Base-by-base conservation (phyloP, 768 basidiomycete species). In the Lactarius trivialis region DNA sequence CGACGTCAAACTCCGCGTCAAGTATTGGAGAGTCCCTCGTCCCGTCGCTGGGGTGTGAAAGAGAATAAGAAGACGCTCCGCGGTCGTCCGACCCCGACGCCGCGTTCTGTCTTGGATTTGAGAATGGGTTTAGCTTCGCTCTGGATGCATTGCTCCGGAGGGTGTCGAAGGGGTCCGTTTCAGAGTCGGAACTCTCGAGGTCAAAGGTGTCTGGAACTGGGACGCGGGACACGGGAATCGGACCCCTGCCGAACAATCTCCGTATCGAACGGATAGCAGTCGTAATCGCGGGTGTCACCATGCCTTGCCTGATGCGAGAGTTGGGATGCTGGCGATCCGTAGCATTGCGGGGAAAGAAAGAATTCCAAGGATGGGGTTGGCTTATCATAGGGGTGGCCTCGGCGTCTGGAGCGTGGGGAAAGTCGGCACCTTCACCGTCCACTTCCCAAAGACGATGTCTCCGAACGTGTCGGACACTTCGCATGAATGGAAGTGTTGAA, bases 361-460 rank as follows among this genome's bases (percentile, higher is more conserved):
- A 56, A 28, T 52, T 15, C 58, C 54, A 60, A 5, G 30, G 48
- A 41, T 21, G 32, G 37, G 39, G 17, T 8, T 36, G 45, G 37
- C 21, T n/a, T 32, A 64, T 55, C 52, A 64, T 64, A 8, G 63
- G 63, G 15, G 63, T 60, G 32, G 54, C 58, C 56, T 64, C 63
- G 33, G 63, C 48, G 28, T 63, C 57, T 0, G 45, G 43, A 21
- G 14, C 7, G 11, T 45, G n/a, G 33, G 9, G 56, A 17, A 28
- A 41, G 26, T 11, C 19, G 4, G 30, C n/a, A 21, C 2, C 7
- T 6, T 28, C 54, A 2, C n/a, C n/a, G 26, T 55, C 48, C 30
- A 55, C 30, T 4, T 54, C 36, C 63, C 63, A 64, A 41, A 14
- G 36, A 12, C 58, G 63, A 1, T 36, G 55, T n/a, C 52, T 60